These are phyloP conservation scores for Platanus orientalis DNA, from an alignment of 164 flowering plant genomes.

Conservation along the genomic window DNA sequence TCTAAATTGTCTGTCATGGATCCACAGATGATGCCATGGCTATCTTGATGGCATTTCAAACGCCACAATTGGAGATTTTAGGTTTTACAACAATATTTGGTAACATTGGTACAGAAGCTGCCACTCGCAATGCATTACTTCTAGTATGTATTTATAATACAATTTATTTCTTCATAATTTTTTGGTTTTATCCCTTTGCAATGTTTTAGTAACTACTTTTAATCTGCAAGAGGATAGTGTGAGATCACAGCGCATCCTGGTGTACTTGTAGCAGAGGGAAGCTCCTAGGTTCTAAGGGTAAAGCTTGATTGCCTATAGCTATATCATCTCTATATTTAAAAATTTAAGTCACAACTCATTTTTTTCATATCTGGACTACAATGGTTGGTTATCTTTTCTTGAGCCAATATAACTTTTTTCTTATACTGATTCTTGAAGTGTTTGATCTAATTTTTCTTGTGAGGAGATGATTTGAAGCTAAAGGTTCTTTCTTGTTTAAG, in stretches of 20 bases:
- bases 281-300: conserved; percentile 85
- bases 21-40: conserved; percentile 90
- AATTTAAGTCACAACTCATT: neutral
- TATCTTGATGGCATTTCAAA: conserved; percentile 93
- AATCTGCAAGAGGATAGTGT: conserved; percentile 91
- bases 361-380: neutral
- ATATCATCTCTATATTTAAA: too few species aligned
- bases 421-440: too few species aligned
- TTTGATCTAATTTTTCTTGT: too few species aligned
- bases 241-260: conserved; percentile 87
- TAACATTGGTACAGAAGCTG: conserved; percentile 69
- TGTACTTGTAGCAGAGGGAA: conserved; percentile 92
- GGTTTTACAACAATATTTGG: conserved; percentile 94
- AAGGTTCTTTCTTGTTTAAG: too few species aligned
- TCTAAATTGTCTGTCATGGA: conserved; percentile 1
- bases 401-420: neutral
- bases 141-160: conserved; percentile 59
- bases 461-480: too few species aligned
- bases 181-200: neutral
- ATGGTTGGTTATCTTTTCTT: neutral
- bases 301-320: neutral
- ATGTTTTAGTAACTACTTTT: conserved; percentile 23
- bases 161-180: neutral
- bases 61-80: conserved; percentile 65
- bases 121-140: conserved; percentile 85